Evolutionary conservation across 2,329 filamentous ascomycete species (phyloP), one percentile per base, ranked within the genome.

Genomic region (Helminthosporium solani): DNA sequence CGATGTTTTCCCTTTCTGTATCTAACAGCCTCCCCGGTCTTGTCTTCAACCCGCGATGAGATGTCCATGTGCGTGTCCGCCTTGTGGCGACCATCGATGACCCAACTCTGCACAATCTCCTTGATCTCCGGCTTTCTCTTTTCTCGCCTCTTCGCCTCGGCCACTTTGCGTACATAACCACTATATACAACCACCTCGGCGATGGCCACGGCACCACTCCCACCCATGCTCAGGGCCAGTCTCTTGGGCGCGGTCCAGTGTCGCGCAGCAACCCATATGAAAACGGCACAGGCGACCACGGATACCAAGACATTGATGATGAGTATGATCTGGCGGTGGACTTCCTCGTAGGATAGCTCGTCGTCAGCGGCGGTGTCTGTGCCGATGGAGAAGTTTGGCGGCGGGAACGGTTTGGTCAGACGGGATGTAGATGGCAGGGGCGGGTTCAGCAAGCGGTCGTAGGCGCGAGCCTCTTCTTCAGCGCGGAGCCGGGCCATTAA

Each of bases 231-330:
- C 40, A 91, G 68, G 31, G 87, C 85, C 49, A 94, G 64, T 20
- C 88, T 75, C 34, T 83, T 78, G 0, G 87, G 83, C 1, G 85
- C 80, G 52, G 79, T 85, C 88, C 87, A 92, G 78, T 87, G 88
- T 40, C 84, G 77, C 1, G 86, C 86, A 14, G 80, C 79, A n/a
- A 90, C 78, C 88, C 88, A 94, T 27, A 94, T 79, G 7, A 87
- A 88, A 2, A 80, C 83, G 2, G 84, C 86, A 40, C 87, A 87
- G 35, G 91, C 88, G 2, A 92, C 74, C 42, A 96, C 87, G 41
- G 89, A 95, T 42, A 96, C 78, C 31, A 96, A 73, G 40, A 97
- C 90, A 68, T 97, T 99, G 60, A 95, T 78, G 41, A 97, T 90
- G 7, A 97, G 76, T 33, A 87, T 84, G 46, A 94, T 73, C 61